A percentile compares a stretch with the other conserved stretches of the same genome.
Conservation (phyloP, 192 early-diverging fungal species). For the Backusella circina region DNA sequence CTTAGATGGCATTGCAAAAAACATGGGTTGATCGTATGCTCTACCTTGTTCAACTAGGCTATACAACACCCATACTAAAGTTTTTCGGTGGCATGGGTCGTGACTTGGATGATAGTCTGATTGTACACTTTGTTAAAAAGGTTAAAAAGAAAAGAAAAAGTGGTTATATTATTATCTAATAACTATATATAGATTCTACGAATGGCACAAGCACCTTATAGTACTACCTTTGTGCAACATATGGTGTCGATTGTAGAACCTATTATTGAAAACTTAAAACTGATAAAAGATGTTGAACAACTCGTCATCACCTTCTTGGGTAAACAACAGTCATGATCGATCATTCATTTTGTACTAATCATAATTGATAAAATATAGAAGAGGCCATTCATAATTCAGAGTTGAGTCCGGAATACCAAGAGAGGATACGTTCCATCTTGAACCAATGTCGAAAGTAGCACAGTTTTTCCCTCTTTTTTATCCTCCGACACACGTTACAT, state of each 20-base stretch:
- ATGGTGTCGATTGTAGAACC: slow-evolving; percentile 13
- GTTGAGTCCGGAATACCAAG: not conserved
- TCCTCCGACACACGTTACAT: not conserved
- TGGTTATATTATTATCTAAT: not conserved
- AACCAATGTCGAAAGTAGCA: not conserved
- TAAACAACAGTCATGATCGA: too few species aligned
- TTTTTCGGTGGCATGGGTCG: slow-evolving; percentile 51
- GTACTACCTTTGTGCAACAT: not conserved
- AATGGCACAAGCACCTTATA: slow-evolving; percentile 9
- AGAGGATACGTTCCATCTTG: not conserved
- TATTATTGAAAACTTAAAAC: not conserved
- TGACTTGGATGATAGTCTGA: slow-evolving; percentile 65
- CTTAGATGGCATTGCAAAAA: slow-evolving; percentile 66
- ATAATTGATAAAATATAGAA: not conserved
- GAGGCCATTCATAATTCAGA: not conserved
- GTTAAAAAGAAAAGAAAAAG: slow-evolving; percentile 11
- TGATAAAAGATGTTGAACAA: slow-evolving; percentile 9
- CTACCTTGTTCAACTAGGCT: slow-evolving; percentile 60
- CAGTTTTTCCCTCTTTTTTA: not conserved
- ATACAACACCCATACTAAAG: slow-evolving; percentile 56
- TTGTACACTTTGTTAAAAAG: slow-evolving; percentile 63
- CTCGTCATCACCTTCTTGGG: not conserved
- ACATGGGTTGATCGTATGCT: slow-evolving; percentile 66
- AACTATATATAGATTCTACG: not conserved
- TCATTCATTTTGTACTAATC: not conserved